These are phyloP conservation scores for Hypoxylon sp. DNA, from an alignment of 2,329 filamentous ascomycete genomes.

Conservation along the genomic window DNA sequence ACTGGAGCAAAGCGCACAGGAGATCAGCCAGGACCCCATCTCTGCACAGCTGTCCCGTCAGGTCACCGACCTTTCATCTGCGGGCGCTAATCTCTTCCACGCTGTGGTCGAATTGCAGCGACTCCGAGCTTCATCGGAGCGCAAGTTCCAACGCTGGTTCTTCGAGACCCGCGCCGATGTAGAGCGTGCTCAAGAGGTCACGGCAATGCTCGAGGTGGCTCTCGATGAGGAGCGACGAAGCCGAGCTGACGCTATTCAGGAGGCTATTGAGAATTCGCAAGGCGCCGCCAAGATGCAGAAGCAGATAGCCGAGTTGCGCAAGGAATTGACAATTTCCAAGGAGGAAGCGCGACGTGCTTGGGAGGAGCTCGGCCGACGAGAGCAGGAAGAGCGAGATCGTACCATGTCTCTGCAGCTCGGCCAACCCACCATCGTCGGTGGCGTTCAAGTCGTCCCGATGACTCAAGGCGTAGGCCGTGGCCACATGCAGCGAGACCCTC, in stretches of 20 bases:
- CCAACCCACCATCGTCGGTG: conserved; percentile 88
- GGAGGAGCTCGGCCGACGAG: conserved; percentile 94
- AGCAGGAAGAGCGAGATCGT: conserved; percentile 91
- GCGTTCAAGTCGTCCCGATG: conserved; percentile 96
- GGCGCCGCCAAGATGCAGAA: conserved; percentile 80
- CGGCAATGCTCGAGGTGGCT: conserved; percentile 80
- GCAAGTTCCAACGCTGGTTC: conserved; percentile 99
- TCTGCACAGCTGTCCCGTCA: conserved; percentile 91
- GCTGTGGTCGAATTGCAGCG: conserved; percentile 96
- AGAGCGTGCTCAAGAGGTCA: conserved; percentile 85
- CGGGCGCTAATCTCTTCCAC: conserved; percentile 96
- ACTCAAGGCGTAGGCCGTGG: conserved; percentile 74
- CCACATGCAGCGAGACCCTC: conserved; percentile 58
- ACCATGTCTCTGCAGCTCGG: conserved; percentile 88
- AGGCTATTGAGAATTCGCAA: conserved; percentile 74
- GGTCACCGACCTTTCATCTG: conserved; percentile 96
- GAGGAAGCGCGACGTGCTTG: conserved; percentile 95
- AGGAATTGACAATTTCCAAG: conserved; percentile 93
- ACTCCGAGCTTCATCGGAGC: conserved; percentile 91
- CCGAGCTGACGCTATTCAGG: conserved; percentile 74
- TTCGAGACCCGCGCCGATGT: conserved; percentile 92
- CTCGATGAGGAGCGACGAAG: conserved; percentile 80
- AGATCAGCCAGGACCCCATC: conserved; percentile 84
- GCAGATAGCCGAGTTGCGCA: conserved; percentile 87
- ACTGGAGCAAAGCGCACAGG: conserved; percentile 89